These are phyloP conservation scores for Xylariaceae sp. DNA, from an alignment of 2,329 filamentous ascomycete genomes.

Conservation along the genomic window DNA sequence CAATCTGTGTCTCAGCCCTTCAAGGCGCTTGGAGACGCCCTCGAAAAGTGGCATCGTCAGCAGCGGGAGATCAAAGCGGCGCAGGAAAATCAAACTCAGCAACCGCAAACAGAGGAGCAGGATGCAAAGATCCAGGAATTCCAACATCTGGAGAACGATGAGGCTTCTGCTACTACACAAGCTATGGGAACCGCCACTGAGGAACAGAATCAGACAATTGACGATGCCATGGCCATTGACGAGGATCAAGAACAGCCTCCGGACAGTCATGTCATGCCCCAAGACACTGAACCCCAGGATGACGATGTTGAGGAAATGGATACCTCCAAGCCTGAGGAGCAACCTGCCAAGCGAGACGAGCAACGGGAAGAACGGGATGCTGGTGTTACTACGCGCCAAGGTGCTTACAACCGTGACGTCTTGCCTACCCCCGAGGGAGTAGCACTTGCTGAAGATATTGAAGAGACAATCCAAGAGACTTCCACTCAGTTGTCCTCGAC, in stretches of 20 bases:
- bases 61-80: constrained; percentile 73
- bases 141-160: constrained; percentile 83
- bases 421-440: constrained; percentile 35
- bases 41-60: constrained; percentile 89
- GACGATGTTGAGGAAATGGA: constrained; percentile 45
- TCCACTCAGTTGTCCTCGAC: constrained; percentile 66
- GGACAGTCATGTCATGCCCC: constrained; percentile 46
- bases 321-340: constrained; percentile 36
- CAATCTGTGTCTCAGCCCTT: constrained; percentile 62
- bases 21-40: constrained; percentile 87
- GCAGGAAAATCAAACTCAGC: constrained; percentile 49
- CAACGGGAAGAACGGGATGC: constrained; percentile 51
- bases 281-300: constrained; percentile 43
- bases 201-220: constrained; percentile 78
- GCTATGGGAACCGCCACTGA: constrained; percentile 83
- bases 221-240: constrained; percentile 84
- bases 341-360: constrained; percentile 39
- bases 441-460: constrained; percentile 41
- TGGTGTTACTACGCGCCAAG: constrained; percentile 55
- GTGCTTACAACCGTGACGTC: constrained; percentile 51
- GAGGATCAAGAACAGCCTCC: constrained; percentile 57
- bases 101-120: constrained; percentile 45
- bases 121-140: constrained; percentile 71
- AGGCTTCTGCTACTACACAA: constrained; percentile 77
- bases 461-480: constrained; percentile 46